Evolutionary conservation across 2,329 filamentous ascomycete species (phyloP).

Genomic region (Dryadomyces sulphureus): DNA sequence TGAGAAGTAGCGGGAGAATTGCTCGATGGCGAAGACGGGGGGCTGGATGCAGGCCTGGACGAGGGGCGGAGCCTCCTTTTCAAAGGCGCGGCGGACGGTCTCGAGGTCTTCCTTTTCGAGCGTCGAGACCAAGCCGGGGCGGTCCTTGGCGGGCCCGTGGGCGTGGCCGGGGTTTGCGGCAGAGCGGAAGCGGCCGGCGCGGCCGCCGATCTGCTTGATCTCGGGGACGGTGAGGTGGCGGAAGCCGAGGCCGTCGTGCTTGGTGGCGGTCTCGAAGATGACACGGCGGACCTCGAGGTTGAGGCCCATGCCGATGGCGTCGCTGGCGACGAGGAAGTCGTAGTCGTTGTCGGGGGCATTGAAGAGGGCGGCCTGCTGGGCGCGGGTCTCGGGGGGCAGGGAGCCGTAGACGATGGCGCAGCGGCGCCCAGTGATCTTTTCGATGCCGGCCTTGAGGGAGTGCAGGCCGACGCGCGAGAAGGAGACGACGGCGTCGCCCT

Average conservation of each 20-base stretch:
- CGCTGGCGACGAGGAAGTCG: constrained; percentile 67
- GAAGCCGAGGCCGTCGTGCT: constrained; percentile 48
- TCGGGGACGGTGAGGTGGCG: constrained; percentile 55
- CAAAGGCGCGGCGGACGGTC: constrained; percentile 48
- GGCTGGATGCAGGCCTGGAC: constrained; percentile 60
- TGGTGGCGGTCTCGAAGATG: constrained; percentile 66
- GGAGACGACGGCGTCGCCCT: constrained; percentile 80
- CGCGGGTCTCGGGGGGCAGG: constrained; percentile 81
- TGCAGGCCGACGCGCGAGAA: constrained; percentile 79
- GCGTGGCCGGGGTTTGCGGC: constrained; percentile 39
- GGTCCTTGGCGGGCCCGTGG: not conserved
- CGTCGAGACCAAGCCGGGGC: constrained; percentile 61
- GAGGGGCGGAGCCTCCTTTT: constrained; percentile 48
- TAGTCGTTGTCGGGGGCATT: constrained; percentile 94
- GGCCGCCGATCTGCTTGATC: constrained; percentile 87
- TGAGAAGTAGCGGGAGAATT: constrained; percentile 71
- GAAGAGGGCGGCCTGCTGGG: constrained; percentile 81
- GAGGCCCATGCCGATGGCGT: constrained; percentile 89
- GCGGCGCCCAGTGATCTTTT: constrained; percentile 57
- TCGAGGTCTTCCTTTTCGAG: constrained; percentile 56
- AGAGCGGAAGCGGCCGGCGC: constrained; percentile 74
- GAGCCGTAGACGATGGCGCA: constrained; percentile 90
- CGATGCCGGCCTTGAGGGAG: constrained; percentile 61
- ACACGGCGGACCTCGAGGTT: constrained; percentile 87
- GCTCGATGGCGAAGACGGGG: constrained; percentile 53